Percentiles rank a stretch among this genome's conserved stretches.
phyloP scores from a whole-genome alignment of 164 flowering plant genomes.

The Berberis thunbergii region DNA sequence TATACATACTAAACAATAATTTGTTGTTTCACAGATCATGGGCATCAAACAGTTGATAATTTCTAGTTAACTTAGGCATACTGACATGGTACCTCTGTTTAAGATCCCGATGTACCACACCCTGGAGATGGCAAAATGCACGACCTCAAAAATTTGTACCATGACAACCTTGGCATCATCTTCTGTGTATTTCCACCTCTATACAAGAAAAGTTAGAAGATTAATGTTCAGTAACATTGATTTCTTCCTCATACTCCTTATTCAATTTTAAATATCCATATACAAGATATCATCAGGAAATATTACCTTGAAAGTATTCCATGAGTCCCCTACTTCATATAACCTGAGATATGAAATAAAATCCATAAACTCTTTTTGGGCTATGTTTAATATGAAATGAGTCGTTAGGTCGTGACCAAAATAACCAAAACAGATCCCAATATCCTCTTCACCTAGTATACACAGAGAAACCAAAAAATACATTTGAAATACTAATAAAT shows the following conservation, averaged over 20 bases:
- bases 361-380: not conserved
- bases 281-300: constrained; percentile 1
- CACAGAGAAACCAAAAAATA: too few relatives aligned
- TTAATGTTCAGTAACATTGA: not conserved
- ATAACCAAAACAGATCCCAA: too few relatives aligned
- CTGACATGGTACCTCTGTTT: constrained; percentile 97
- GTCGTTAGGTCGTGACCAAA: too few relatives aligned
- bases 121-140: constrained; percentile 91
- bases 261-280: not conserved
- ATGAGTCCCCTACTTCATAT: constrained; percentile 96
- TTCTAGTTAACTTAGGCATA: too few relatives aligned
- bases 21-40: too few relatives aligned
- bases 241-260: too few relatives aligned
- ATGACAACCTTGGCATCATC: constrained; percentile 82
- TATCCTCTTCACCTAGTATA: too few relatives aligned
- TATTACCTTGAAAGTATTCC: constrained; percentile 82
- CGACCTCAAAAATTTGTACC: constrained; percentile 73
- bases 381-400: too few relatives aligned
- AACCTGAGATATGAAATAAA: constrained; percentile 44
- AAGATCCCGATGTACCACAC: constrained; percentile 94
- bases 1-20: constrained; percentile 97
- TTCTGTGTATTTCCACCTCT: constrained; percentile 91
- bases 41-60: too few relatives aligned
- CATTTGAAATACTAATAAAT: too few relatives aligned
- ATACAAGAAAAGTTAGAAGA: constrained; percentile 19